These are phyloP conservation scores for Odontarrhena argentea DNA, from an alignment of 345 rosid species.

Conservation along the genomic window DNA sequence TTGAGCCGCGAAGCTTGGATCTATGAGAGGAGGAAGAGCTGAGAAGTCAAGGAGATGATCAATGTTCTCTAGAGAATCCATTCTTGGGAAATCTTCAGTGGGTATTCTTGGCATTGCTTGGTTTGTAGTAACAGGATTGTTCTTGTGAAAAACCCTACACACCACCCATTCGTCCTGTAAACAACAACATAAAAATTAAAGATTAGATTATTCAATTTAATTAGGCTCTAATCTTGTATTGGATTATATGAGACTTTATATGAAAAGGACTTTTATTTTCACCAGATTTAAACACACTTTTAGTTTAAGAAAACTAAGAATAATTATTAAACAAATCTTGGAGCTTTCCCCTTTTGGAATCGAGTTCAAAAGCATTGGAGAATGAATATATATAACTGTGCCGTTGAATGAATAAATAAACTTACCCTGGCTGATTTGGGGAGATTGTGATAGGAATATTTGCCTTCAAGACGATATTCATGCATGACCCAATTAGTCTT, in stretches of 20 bases:
- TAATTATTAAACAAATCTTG: constrained; percentile 13
- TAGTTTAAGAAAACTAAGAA: constrained; percentile 31
- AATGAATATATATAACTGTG: background rate
- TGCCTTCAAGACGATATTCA: constrained; percentile 91
- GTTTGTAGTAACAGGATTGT: constrained; percentile 40
- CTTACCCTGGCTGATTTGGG: constrained; percentile 72
- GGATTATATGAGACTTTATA: constrained; percentile 22
- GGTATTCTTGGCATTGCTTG: constrained; percentile 39
- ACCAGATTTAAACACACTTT: constrained; percentile 33
- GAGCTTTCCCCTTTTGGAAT: constrained; percentile 19
- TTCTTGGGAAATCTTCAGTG: constrained; percentile 38
- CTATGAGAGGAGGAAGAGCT: constrained; percentile 45
- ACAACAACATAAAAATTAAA: constrained; percentile 7
- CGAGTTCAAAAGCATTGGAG: background rate
- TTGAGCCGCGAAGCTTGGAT: constrained; percentile 32
- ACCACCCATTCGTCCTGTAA: constrained; percentile 98
- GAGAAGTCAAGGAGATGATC: constrained; percentile 43
- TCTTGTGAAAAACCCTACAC: constrained; percentile 92
- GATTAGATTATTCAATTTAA: constrained; percentile 14
- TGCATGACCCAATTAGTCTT: constrained; percentile 98
- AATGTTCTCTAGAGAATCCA: constrained; percentile 42
- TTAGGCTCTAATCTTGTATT: constrained; percentile 20
- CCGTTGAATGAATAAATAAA: background rate
- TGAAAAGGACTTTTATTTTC: constrained; percentile 27
- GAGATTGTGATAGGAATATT: constrained; percentile 73